Percentiles rank a stretch among this genome's conserved stretches.
Evolutionary conservation across 2,329 filamentous ascomycete genomes (phyloP).

Genomic region (Penicillium sp.): DNA sequence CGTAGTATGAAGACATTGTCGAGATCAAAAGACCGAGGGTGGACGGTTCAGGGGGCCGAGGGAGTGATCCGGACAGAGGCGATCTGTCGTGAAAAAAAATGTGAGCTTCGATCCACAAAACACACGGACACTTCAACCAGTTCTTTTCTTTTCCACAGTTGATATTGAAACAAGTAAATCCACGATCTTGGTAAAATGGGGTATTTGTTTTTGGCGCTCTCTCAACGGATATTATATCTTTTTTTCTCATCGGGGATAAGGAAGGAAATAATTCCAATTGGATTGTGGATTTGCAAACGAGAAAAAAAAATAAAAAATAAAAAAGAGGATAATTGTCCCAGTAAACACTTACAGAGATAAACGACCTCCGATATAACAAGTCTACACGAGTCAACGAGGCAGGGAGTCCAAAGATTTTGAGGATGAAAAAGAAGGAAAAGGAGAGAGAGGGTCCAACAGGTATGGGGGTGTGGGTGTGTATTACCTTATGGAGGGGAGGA

Average conservation of each 20-base stretch:
- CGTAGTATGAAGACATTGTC: constrained; percentile 64
- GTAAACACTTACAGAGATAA: constrained; percentile 29
- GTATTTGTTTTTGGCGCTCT: not conserved
- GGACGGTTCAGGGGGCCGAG: constrained; percentile 25
- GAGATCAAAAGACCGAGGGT: constrained; percentile 14
- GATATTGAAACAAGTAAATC: not conserved
- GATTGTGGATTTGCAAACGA: not conserved
- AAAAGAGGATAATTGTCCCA: not conserved
- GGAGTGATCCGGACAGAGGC: constrained; percentile 28
- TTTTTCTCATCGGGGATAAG: not conserved
- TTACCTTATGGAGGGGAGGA: constrained; percentile 17
- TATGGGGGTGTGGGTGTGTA: constrained; percentile 18
- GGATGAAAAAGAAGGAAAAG: constrained; percentile 22
- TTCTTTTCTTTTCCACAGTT: not conserved
- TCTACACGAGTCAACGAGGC: constrained; percentile 39
- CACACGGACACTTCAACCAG: not conserved
- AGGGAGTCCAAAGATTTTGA: constrained; percentile 11
- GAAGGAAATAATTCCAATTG: not conserved
- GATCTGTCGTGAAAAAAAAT: constrained; percentile 24
- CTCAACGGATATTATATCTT: not conserved
- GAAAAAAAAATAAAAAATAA: not conserved
- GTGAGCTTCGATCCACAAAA: constrained; percentile 16
- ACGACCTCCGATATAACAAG: constrained; percentile 19
- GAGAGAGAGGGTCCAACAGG: constrained; percentile 22
- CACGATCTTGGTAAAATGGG: not conserved